phyloP scores from a whole-genome alignment of 148 eudicot genomes.

The Cornus florida region DNA sequence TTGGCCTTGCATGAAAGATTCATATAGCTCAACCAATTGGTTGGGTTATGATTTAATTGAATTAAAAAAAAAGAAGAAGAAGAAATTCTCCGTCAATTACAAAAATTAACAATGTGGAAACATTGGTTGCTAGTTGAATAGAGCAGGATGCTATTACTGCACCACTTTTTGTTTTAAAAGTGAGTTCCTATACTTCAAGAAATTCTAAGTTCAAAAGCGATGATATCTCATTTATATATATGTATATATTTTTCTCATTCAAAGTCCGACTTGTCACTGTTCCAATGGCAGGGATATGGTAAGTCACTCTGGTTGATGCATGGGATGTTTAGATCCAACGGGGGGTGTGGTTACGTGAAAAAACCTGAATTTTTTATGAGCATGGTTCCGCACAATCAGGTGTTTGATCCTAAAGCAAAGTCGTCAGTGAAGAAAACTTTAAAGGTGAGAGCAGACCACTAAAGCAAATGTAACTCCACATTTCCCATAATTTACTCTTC shows the following conservation, averaged over 20 bases:
- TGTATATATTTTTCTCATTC: too few relatives aligned
- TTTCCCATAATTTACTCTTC: background rate
- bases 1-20: too few relatives aligned
- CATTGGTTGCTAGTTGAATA: background rate
- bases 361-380: slow-evolving; percentile 62
- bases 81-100: too few relatives aligned
- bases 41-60: too few relatives aligned
- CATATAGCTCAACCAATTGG: too few relatives aligned
- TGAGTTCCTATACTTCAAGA: background rate
- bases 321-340: slow-evolving; percentile 79
- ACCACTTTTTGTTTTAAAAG: background rate
- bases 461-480: background rate
- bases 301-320: slow-evolving; percentile 86
- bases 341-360: slow-evolving; percentile 79
- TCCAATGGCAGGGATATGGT: slow-evolving; percentile 64
- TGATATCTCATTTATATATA: background rate
- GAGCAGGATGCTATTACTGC: background rate
- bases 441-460: slow-evolving; percentile 37
- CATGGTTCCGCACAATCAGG: slow-evolving; percentile 5
- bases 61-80: too few relatives aligned
- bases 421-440: slow-evolving; percentile 55
- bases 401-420: slow-evolving; percentile 63
- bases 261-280: slow-evolving; percentile 1
- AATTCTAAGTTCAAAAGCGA: background rate
- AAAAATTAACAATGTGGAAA: too few relatives aligned